Conservation (phyloP, 176 grass and related monocot genomes). For the bread wheat (Triticum aestivum) region DNA sequence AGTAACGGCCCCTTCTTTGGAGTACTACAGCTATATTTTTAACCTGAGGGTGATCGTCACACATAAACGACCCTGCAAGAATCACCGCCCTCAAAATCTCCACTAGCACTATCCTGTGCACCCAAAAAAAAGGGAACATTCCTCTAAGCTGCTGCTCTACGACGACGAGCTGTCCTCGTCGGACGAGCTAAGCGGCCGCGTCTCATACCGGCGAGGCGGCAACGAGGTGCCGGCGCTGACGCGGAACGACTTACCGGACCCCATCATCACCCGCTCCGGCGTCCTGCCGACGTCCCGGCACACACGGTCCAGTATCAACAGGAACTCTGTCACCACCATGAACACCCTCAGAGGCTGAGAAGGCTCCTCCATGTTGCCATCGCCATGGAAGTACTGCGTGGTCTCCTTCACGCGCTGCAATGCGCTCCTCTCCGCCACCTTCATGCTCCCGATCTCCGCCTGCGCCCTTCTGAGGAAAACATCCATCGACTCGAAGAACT, state of each 20-base stretch:
- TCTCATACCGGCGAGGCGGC: conserved; percentile 18
- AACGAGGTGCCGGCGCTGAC: conserved; percentile 41
- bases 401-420: conserved; percentile 56
- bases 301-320: conserved; percentile 52
- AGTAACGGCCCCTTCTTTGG: not conserved
- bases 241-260: conserved; percentile 53
- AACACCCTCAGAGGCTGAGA: conserved; percentile 63
- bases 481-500: conserved; percentile 52
- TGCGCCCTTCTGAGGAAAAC: conserved; percentile 44
- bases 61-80: conserved; percentile 18
- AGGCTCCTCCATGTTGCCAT: conserved; percentile 46
- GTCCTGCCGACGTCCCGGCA: conserved; percentile 70
- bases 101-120: conserved; percentile 24
- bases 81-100: conserved; percentile 16
- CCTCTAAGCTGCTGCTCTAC: conserved; percentile 18
- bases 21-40: too few relatives aligned
- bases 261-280: conserved; percentile 62
- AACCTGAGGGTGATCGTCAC: conserved; percentile 10
- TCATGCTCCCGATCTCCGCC: conserved; percentile 40
- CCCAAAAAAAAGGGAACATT: not conserved
- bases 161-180: conserved; percentile 61
- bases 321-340: conserved; percentile 66
- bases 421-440: conserved; percentile 30
- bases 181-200: conserved; percentile 29
- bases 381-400: conserved; percentile 67